Percentiles rank a stretch among this genome's conserved stretches.
phyloP scores from a whole-genome alignment of 2,329 filamentous ascomycete genomes.

The Colletotrichum paranaense region DNA sequence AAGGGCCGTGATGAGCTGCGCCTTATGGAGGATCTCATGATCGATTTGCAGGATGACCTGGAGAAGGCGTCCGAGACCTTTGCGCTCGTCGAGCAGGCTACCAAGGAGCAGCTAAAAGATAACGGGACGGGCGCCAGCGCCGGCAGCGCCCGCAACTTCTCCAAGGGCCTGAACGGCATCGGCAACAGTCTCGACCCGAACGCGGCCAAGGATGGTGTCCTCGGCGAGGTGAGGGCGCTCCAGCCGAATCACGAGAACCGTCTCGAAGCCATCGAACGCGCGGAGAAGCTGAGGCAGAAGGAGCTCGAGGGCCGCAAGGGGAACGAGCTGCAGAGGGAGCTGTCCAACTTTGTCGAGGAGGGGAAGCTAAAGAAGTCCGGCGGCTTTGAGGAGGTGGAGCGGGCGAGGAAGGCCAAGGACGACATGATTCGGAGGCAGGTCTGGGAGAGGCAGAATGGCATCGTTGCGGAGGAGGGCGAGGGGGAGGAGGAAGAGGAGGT shows the following conservation, averaged over 20 bases:
- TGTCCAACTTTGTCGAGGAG: slow-evolving; percentile 86
- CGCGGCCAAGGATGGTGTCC: slow-evolving; percentile 88
- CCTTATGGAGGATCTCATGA: slow-evolving; percentile 94
- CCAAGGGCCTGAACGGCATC: slow-evolving; percentile 63
- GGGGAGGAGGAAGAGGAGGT: slow-evolving; percentile 39
- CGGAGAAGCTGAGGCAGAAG: slow-evolving; percentile 89
- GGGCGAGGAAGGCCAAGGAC: slow-evolving; percentile 85
- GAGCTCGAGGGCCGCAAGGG: slow-evolving; percentile 83
- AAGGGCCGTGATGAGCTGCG: slow-evolving; percentile 95
- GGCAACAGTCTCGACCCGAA: slow-evolving; percentile 72
- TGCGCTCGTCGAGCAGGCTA: slow-evolving; percentile 94
- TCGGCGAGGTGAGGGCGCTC: slow-evolving; percentile 92
- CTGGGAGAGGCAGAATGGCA: slow-evolving; percentile 74
- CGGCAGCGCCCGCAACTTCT: slow-evolving; percentile 66
- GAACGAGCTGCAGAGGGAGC: slow-evolving; percentile 84
- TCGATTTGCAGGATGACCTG: slow-evolving; percentile 92
- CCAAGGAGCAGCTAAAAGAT: slow-evolving; percentile 95
- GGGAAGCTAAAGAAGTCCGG: slow-evolving; percentile 96
- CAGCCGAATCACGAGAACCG: slow-evolving; percentile 95
- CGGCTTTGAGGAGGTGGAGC: slow-evolving; percentile 93
- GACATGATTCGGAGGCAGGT: slow-evolving; percentile 86
- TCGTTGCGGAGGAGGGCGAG: slow-evolving; percentile 52
- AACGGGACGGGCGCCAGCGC: slow-evolving; percentile 63
- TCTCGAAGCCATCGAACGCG: slow-evolving; percentile 96
- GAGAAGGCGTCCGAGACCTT: slow-evolving; percentile 96